These are phyloP conservation scores for Candida neerlandica DNA, from an alignment of 1,139 yeast genomes.

Conservation along the genomic window DNA sequence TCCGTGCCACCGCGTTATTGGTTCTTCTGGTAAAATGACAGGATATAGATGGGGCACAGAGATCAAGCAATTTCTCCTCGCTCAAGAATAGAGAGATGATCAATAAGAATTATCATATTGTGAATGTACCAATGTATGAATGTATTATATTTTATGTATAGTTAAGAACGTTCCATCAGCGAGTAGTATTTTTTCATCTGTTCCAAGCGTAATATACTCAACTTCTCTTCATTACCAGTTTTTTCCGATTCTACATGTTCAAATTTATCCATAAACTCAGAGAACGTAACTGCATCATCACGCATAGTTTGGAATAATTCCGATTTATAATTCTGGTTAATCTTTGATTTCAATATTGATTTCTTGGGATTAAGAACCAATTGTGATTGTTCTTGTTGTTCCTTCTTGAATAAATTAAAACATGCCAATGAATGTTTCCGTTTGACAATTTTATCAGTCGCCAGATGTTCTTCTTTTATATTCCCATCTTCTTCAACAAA, in stretches of 20 bases:
- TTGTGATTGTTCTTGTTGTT: neutral
- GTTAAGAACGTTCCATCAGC: neutral
- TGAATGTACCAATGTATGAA: neutral
- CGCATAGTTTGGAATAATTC: conserved; percentile 21
- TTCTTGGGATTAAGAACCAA: conserved; percentile 7
- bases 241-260: conserved; percentile 24
- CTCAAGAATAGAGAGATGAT: conserved; percentile 11
- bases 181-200: conserved; percentile 24
- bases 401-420: conserved; percentile 6
- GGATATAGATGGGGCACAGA: conserved; percentile 28
- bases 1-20: conserved; percentile 30
- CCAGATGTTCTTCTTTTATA: neutral
- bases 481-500: neutral
- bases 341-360: conserved; percentile 27
- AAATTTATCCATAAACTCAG: conserved; percentile 21
- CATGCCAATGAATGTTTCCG: conserved; percentile 9
- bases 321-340: conserved; percentile 23
- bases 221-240: conserved; percentile 19
- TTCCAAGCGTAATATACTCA: conserved; percentile 20
- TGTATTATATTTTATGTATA: too few species aligned
- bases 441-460: neutral
- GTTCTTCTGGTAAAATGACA: conserved; percentile 20
- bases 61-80: conserved; percentile 19
- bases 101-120: conserved; percentile 1
- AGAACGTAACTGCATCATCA: conserved; percentile 17